Conservation (phyloP, 73 alveolate genomes). For the Uronychia binucleata region DNA sequence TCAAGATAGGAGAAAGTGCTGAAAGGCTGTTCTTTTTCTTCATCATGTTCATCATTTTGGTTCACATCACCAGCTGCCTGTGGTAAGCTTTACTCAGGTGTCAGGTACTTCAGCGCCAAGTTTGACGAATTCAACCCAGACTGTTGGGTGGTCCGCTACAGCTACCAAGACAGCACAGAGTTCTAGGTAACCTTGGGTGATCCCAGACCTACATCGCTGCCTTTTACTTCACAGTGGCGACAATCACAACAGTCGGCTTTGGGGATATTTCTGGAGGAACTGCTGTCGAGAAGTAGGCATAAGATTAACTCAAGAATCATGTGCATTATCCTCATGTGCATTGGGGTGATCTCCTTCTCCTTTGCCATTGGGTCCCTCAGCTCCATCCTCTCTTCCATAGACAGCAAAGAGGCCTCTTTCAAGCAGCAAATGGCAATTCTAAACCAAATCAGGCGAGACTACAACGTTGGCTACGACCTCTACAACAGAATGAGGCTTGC, state of each 20-base stretch:
- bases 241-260: slow-evolving; percentile 87
- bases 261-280: slow-evolving; percentile 78
- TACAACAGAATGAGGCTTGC: slow-evolving; percentile 46
- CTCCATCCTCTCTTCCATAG: slow-evolving; percentile 49
- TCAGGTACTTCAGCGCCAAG: slow-evolving; percentile 64
- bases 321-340: slow-evolving; percentile 53
- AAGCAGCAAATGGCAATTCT: slow-evolving; percentile 47
- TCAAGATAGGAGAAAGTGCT: slow-evolving; percentile 19
- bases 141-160: slow-evolving; percentile 59
- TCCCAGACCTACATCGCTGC: slow-evolving; percentile 65
- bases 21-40: slow-evolving; percentile 3
- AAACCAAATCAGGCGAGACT: slow-evolving; percentile 50
- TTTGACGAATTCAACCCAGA: slow-evolving; percentile 37
- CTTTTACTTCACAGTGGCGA: slow-evolving; percentile 74
- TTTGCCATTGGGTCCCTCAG: slow-evolving; percentile 59
- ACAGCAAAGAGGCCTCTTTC: slow-evolving; percentile 45
- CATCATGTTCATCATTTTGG: neutral
- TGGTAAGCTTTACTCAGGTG: slow-evolving; percentile 16
- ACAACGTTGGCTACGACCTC: slow-evolving; percentile 48
- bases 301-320: slow-evolving; percentile 32
- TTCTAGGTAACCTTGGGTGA: neutral
- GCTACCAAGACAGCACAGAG: slow-evolving; percentile 43
- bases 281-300: slow-evolving; percentile 49
- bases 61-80: slow-evolving; percentile 4
- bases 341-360: slow-evolving; percentile 72